Evolutionary conservation across 306 rosid genomes (phyloP).

Genomic region (Psophocarpus tetragonolobus): DNA sequence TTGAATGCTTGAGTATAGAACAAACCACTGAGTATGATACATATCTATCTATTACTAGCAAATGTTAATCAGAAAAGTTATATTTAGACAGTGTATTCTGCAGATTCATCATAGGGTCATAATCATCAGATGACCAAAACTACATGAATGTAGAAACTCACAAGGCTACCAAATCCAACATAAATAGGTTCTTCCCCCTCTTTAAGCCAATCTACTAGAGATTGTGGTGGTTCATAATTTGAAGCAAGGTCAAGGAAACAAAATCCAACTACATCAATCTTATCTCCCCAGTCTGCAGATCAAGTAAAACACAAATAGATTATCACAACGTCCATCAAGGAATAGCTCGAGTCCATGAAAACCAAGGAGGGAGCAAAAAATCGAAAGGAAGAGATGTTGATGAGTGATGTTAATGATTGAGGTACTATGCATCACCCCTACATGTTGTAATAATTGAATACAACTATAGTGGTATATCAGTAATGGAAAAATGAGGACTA

Average conservation of each 20-base stretch:
- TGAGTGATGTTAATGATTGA: neutral
- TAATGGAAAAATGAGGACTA: slow-evolving; percentile 12
- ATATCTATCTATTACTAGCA: neutral
- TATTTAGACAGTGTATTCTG: slow-evolving; percentile 18
- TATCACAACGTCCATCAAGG: slow-evolving; percentile 4
- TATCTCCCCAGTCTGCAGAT: slow-evolving; percentile 93
- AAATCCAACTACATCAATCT: slow-evolving; percentile 88
- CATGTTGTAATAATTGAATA: neutral
- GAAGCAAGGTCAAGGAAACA: slow-evolving; percentile 99
- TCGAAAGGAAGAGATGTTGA: slow-evolving; percentile 5
- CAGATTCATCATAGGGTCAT: slow-evolving; percentile 16
- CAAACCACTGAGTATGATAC: neutral
- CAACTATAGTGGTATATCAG: neutral
- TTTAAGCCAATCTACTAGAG: slow-evolving; percentile 77
- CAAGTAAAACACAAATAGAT: slow-evolving; percentile 25
- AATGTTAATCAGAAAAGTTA: neutral
- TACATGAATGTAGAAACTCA: slow-evolving; percentile 53
- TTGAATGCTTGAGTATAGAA: slow-evolving; percentile 13
- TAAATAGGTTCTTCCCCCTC: slow-evolving; percentile 77
- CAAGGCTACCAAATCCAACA: slow-evolving; percentile 97
- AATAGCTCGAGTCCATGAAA: slow-evolving; percentile 14
- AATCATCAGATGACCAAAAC: slow-evolving; percentile 29
- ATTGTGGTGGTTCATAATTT: slow-evolving; percentile 70
- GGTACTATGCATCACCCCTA: slow-evolving; percentile 1
- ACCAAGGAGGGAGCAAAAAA: neutral